Percentiles rank a stretch among this genome's conserved stretches.
Conservation (phyloP, 2,329 filamentous ascomycete species). For the Sporothrix brunneoviolacea region DNA sequence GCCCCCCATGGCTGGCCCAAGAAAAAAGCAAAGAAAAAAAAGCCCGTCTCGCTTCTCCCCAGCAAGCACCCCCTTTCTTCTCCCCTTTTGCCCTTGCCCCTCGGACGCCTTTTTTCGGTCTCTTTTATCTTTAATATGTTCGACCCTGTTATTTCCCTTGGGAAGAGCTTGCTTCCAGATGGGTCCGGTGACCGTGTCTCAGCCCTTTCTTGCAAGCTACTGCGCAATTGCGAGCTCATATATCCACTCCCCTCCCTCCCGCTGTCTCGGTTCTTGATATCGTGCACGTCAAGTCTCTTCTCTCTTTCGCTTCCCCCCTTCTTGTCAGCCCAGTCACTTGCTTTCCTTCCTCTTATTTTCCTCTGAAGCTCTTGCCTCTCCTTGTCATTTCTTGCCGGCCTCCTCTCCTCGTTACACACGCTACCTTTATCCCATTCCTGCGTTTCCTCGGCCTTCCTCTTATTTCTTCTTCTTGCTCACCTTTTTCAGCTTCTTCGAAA, state of each 20-base stretch:
- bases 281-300: not conserved
- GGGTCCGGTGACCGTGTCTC: constrained; percentile 19
- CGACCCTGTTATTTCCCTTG: constrained; percentile 6
- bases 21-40: constrained; percentile 11
- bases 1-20: constrained; percentile 7
- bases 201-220: constrained; percentile 14
- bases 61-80: constrained; percentile 6
- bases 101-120: not conserved
- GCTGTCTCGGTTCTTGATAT: constrained; percentile 7
- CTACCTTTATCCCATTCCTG: no score
- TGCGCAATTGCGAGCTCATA: constrained; percentile 7
- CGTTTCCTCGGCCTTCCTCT: no score
- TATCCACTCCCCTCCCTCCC: constrained; percentile 12
- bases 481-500: no score
- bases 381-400: not conserved
- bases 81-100: not conserved
- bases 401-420: no score
- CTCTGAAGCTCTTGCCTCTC: not conserved
- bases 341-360: not conserved
- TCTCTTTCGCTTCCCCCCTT: not conserved
- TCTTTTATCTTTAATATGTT: not conserved
- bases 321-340: not conserved
- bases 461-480: no score
- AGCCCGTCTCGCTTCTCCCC: not conserved
- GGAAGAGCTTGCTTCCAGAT: constrained; percentile 10